phyloP scores from a whole-genome alignment of 192 early-diverging fungal species.

The Helicostylum pulchrum region DNA sequence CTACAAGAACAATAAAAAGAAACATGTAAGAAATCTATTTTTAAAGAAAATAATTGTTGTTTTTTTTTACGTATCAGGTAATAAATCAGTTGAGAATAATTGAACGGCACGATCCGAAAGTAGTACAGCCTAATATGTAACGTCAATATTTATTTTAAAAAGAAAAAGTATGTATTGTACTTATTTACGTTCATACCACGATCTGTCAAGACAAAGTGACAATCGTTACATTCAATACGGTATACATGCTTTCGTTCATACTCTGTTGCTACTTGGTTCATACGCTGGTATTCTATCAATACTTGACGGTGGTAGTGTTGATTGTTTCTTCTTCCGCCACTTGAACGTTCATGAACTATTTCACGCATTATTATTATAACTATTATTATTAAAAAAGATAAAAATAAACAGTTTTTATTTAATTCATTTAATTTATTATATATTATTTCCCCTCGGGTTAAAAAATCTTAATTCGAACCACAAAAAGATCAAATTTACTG shows the following conservation, averaged over 20 bases:
- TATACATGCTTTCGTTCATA: slow-evolving; percentile 16
- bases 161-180: background rate
- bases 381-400: background rate
- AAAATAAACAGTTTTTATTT: slow-evolving; percentile 1
- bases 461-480: background rate
- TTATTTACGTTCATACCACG: slow-evolving; percentile 16
- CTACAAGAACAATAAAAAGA: background rate
- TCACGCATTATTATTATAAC: no score
- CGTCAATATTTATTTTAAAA: background rate
- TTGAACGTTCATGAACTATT: no score
- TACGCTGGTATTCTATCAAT: slow-evolving; percentile 10
- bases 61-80: slow-evolving; percentile 7
- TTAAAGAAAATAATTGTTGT: background rate
- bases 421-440: slow-evolving; percentile 8
- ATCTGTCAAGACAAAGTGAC: background rate
- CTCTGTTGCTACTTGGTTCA: slow-evolving; percentile 10
- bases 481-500: background rate
- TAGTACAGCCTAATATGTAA: background rate
- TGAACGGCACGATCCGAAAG: slow-evolving; percentile 13
- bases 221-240: slow-evolving; percentile 4
- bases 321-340: background rate
- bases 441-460: background rate
- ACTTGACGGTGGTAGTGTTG: background rate
- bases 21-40: background rate
- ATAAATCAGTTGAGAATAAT: slow-evolving; percentile 10